Conservation (phyloP, 495 filamentous ascomycete genomes). For the Penicillium egyptiacum region DNA sequence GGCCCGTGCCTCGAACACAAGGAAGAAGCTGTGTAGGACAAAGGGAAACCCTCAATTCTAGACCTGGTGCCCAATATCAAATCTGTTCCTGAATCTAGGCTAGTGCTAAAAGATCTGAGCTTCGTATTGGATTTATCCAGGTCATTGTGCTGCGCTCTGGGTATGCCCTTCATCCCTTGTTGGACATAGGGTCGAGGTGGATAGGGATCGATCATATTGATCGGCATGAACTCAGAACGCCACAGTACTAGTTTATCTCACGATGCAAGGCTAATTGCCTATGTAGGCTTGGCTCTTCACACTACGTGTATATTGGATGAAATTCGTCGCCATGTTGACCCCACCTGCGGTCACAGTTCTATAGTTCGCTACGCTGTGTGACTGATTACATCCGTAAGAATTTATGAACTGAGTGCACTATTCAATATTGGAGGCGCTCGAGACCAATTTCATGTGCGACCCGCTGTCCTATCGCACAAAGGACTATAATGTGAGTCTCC, state of each 20-base stretch:
- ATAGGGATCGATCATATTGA: conserved; percentile 25
- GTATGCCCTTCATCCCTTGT: conserved; percentile 29
- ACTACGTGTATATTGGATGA: not conserved
- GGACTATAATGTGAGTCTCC: not conserved
- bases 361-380: not conserved
- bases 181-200: conserved; percentile 10
- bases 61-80: not conserved
- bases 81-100: conserved; percentile 2
- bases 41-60: not conserved
- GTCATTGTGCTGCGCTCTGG: not conserved
- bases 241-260: conserved; percentile 24
- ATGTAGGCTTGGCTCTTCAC: conserved; percentile 6
- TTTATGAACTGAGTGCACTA: not conserved
- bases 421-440: not conserved
- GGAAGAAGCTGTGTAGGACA: not conserved
- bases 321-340: not conserved
- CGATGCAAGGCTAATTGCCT: conserved; percentile 26
- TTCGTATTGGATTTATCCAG: not conserved
- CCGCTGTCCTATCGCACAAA: not conserved
- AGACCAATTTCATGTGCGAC: not conserved
- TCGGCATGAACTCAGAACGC: conserved; percentile 17
- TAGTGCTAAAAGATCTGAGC: not conserved
- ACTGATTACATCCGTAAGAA: not conserved
- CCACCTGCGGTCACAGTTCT: not conserved
- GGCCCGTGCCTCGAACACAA: conserved; percentile 3